Evolutionary conservation across 2,329 filamentous ascomycete genomes (phyloP).

Genomic region (Penicillium sp.): DNA sequence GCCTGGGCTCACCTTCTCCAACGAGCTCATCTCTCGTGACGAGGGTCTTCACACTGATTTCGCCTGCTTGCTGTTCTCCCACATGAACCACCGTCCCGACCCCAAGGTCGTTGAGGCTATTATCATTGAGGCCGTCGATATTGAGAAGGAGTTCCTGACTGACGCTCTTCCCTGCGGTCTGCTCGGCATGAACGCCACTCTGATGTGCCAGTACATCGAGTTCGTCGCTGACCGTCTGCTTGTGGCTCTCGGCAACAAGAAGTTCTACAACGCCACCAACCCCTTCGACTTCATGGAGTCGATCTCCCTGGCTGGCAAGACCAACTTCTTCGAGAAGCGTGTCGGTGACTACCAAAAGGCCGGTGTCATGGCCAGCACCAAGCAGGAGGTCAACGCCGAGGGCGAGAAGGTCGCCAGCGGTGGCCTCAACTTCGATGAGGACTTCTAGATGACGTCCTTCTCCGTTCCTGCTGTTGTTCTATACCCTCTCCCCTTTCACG

Average conservation of each 20-base stretch:
- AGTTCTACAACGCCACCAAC: constrained; percentile 88
- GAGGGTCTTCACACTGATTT: constrained; percentile 99
- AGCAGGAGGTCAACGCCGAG: constrained; percentile 58
- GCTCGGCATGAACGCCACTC: constrained; percentile 91
- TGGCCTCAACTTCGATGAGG: constrained; percentile 91
- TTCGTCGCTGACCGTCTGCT: constrained; percentile 96
- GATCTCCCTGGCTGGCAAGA: constrained; percentile 97
- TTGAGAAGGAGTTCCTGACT: constrained; percentile 97
- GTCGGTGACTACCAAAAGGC: constrained; percentile 99
- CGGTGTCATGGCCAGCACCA: constrained; percentile 91
- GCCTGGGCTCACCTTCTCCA: constrained; percentile 97
- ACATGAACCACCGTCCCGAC: constrained; percentile 85
- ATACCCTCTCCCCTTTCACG: constrained; percentile 26
- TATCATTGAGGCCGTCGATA: constrained; percentile 87
- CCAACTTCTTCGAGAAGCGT: constrained; percentile 99
- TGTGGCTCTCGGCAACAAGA: constrained; percentile 86
- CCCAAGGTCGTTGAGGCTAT: constrained; percentile 78
- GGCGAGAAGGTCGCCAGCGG: constrained; percentile 40
- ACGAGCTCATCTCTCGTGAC: constrained; percentile 98
- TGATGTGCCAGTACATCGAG: constrained; percentile 99
- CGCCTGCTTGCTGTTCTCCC: constrained; percentile 95
- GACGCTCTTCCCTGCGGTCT: constrained; percentile 90
- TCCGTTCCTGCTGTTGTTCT: constrained; percentile 19
- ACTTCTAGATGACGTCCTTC: constrained; percentile 65
- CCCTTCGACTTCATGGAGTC: constrained; percentile 99